These are phyloP conservation scores for Actinidia chinensis DNA, from an alignment of 179 eudicot genomes.

Conservation along the genomic window DNA sequence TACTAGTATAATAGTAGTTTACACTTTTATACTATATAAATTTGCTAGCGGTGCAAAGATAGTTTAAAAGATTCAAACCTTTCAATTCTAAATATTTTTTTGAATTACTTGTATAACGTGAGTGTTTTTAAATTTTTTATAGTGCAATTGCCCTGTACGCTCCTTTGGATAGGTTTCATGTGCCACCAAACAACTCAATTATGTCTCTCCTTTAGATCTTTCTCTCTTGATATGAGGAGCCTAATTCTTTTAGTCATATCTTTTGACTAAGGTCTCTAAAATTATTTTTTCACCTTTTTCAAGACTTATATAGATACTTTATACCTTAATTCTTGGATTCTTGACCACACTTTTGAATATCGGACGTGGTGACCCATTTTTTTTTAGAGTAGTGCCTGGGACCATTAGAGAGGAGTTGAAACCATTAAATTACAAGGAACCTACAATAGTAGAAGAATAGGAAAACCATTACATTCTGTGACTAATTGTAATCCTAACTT, in stretches of 20 bases:
- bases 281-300: not conserved
- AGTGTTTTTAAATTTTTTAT: too few species aligned
- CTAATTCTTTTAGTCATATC: not conserved
- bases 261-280: constrained; percentile 7
- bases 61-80: too few species aligned
- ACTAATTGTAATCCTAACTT: too few species aligned
- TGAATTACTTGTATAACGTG: too few species aligned
- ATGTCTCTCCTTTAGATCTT: not conserved
- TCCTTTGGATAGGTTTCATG: not conserved
- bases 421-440: not conserved
- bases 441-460: not conserved
- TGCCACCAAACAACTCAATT: constrained; percentile 7
- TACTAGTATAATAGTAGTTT: too few species aligned
- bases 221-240: not conserved
- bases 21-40: too few species aligned
- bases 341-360: not conserved
- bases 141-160: too few species aligned
- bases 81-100: too few species aligned
- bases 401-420: not conserved
- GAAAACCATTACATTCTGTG: not conserved
- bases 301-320: not conserved
- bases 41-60: too few species aligned
- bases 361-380: not conserved
- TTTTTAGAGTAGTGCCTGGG: not conserved
- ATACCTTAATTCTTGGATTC: constrained; percentile 18